A percentile compares a stretch with the other conserved stretches of the same genome.
Conservation (phyloP, 768 basidiomycete species). For the Exsudoporus frostii region DNA sequence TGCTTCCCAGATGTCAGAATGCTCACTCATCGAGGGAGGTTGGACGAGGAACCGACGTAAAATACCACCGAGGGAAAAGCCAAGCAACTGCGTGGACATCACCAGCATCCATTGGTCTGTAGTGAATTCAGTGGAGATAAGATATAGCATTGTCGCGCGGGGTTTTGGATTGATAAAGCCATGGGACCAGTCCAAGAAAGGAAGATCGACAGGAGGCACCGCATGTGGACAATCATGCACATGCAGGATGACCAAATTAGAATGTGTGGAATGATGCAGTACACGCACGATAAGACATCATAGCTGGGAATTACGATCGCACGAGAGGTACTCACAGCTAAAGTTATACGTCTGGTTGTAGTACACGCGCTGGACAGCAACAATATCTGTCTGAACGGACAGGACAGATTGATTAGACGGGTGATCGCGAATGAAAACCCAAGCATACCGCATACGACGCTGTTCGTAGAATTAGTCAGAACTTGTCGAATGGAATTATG, state of each 20-base stretch:
- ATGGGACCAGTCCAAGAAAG: background rate
- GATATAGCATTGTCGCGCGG: background rate
- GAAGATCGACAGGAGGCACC: background rate
- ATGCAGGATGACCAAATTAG: background rate
- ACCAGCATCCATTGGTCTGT: slow-evolving; percentile 59
- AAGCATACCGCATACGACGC: slow-evolving; percentile 46
- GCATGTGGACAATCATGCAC: background rate
- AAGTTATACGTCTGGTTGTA: slow-evolving; percentile 61
- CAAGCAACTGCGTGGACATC: slow-evolving; percentile 71
- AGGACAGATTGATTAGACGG: background rate
- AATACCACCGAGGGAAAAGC: slow-evolving; percentile 60
- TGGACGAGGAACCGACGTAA: slow-evolving; percentile 59
- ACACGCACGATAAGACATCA: background rate
- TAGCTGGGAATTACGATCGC: background rate
- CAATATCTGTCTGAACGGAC: slow-evolving; percentile 52
- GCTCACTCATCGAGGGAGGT: slow-evolving; percentile 62
- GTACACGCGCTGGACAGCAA: slow-evolving; percentile 69
- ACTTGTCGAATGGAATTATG: background rate
- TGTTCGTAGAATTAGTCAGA: slow-evolving; percentile 9
- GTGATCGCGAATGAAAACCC: background rate
- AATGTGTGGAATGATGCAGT: background rate
- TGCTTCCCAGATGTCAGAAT: background rate
- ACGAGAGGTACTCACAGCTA: slow-evolving; percentile 31
- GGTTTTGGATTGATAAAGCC: background rate
- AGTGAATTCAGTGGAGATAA: background rate